Base-by-base conservation (phyloP, 345 rosid genomes). In the Acer saccharum region DNA sequence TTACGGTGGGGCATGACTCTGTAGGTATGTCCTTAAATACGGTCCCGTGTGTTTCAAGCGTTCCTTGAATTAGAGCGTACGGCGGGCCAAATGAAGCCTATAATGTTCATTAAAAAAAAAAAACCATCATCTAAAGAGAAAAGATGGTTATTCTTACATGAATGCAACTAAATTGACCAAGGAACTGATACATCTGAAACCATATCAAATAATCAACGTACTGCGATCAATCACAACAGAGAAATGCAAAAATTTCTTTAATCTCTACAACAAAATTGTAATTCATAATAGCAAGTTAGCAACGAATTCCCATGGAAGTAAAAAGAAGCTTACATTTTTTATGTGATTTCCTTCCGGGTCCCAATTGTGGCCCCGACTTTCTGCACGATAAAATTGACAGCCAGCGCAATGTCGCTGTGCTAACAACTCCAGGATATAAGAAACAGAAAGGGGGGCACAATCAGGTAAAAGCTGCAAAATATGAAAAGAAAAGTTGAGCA, bases 21-120 rank as follows among this genome's bases (percentile, higher is more conserved):
- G 60, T 29, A 3, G 84, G 86, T 35, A 88, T 74, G 62, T 80
- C 76, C 66, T 60, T 75, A 76, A 89, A 89, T 13, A 57, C 7
- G 58, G 68, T 58, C 74, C 89, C 87, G n/a, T 83, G 83, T 57
- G 85, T 88, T 77, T 87, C 89, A 12, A 89, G 80, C 50, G 84
- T 83, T 67, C 92, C 92, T 83, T 89, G 92, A 72, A 89, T 77
- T 69, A 89, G 72, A 0, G 86, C 92, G 61, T 80, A 87, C 13
- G 92, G 92, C 44, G 92, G 89, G 69, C 92, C 92, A 46, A 80
- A 84, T 3, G 85, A 75, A 52, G 89, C 89, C 90, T 89, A 8
- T 14, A 69, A 67, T 5, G 69, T 41, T 64, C 77, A 65, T 39
- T 39, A 1, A 25, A 12, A 29, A 11, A 17, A 11, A 17, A n/a